Conservation (phyloP, 768 basidiomycete genomes). For the Kwoniella dejecticola region DNA sequence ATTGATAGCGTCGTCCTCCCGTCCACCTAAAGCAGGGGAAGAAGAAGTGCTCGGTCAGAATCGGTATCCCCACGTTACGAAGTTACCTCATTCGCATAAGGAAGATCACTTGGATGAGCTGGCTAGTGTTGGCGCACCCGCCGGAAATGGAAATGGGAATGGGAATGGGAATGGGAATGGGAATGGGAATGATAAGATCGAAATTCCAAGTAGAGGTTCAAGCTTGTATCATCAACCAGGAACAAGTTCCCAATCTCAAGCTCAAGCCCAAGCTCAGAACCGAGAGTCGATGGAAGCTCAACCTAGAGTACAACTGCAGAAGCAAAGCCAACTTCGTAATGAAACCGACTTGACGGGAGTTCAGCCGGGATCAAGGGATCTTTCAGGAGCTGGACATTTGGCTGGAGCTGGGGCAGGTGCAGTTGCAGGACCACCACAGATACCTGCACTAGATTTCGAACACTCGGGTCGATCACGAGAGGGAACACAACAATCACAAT, state of each 20-base stretch:
- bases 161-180: neutral
- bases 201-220: slow-evolving; percentile 13
- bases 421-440: neutral
- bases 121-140: no score
- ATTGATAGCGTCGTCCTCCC: slow-evolving; percentile 5
- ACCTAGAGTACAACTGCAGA: no score
- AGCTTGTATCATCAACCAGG: slow-evolving; percentile 8
- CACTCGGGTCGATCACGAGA: no score
- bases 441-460: neutral
- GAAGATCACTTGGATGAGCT: neutral
- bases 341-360: no score
- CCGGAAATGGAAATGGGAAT: neutral
- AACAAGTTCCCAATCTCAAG: neutral
- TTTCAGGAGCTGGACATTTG: no score
- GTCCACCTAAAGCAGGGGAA: slow-evolving; percentile 9
- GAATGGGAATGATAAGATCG: neutral
- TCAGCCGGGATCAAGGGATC: no score
- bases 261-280: no score
- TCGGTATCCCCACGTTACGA: neutral
- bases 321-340: no score
- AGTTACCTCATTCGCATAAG: slow-evolving; percentile 1
- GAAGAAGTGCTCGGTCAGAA: neutral
- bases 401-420: no score
- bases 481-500: no score
- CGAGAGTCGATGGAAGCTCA: no score